Evolutionary conservation across 2,329 filamentous ascomycete genomes (phyloP).

Genomic region (Colletotrichum incanum): DNA sequence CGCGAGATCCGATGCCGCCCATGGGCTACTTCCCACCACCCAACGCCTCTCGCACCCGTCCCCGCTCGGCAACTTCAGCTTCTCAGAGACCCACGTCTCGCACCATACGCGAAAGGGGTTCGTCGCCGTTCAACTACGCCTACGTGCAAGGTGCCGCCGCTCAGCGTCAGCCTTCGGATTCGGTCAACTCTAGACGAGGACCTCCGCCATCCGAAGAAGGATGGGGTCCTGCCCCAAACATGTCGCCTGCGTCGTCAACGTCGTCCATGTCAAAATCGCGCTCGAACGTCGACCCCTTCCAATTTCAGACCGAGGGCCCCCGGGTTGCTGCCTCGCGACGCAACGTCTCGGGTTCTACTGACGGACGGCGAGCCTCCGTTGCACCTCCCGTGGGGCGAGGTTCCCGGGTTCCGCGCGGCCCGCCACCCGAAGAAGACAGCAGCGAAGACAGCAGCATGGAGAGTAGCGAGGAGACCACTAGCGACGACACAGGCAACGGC

Average conservation of each 20-base stretch:
- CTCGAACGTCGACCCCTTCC: conserved; percentile 63
- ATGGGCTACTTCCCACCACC: conserved; percentile 69
- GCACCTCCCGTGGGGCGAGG: conserved; percentile 53
- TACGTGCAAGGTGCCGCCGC: conserved; percentile 56
- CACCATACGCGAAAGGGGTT: conserved; percentile 54
- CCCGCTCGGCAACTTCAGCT: conserved; percentile 59
- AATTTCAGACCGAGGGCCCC: conserved; percentile 65
- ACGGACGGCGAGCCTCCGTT: conserved; percentile 48
- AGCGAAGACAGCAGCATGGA: conserved; percentile 51
- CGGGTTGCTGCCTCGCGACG: conserved; percentile 57
- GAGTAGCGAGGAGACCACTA: conserved; percentile 52
- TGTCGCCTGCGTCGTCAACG: conserved; percentile 48
- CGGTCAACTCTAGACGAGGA: conserved; percentile 51
- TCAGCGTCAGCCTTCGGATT: conserved; percentile 64
- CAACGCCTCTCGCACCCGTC: conserved; percentile 57
- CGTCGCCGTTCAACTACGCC: conserved; percentile 63
- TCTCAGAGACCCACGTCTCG: conserved; percentile 56
- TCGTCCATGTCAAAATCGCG: conserved; percentile 50
- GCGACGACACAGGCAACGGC: conserved; percentile 56
- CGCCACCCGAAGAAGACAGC: conserved; percentile 51
- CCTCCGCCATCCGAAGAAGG: conserved; percentile 52
- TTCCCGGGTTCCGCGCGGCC: conserved; percentile 49
- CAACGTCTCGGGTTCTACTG: conserved; percentile 55
- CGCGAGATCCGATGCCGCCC: conserved; percentile 59
- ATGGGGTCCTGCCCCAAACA: conserved; percentile 45